phyloP scores from a whole-genome alignment of 2,329 filamentous ascomycete genomes.

The Periconia sp. region DNA sequence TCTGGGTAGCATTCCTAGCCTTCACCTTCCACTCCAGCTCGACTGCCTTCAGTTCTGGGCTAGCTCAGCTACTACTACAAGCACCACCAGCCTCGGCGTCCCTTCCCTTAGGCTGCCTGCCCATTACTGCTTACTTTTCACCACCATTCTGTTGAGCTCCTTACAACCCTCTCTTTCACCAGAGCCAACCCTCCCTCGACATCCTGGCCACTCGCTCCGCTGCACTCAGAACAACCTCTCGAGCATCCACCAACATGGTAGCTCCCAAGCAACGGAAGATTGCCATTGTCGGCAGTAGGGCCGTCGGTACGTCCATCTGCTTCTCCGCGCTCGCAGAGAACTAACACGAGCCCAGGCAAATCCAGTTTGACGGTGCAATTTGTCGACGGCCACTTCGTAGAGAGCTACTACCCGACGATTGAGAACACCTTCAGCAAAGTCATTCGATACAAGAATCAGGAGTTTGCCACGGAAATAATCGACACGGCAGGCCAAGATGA shows the following conservation, averaged over 20 bases:
- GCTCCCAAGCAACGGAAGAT: slow-evolving; percentile 88
- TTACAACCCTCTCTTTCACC: slow-evolving; percentile 11
- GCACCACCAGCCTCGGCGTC: not conserved
- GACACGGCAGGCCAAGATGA: slow-evolving; percentile 97
- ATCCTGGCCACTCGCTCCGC: slow-evolving; percentile 28
- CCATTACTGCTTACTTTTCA: not conserved
- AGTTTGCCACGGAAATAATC: slow-evolving; percentile 95
- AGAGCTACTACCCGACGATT: slow-evolving; percentile 98
- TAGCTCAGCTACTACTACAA: slow-evolving; percentile 11
- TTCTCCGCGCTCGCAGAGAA: not conserved
- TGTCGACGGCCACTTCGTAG: slow-evolving; percentile 96
- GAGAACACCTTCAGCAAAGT: slow-evolving; percentile 98
- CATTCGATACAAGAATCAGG: slow-evolving; percentile 89
- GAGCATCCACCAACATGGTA: slow-evolving; percentile 55
- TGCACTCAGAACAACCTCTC: slow-evolving; percentile 5
- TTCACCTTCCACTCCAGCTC: not conserved
- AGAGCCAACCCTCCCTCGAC: slow-evolving; percentile 6
- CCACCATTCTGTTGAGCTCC: not conserved
- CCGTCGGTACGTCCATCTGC: slow-evolving; percentile 67
- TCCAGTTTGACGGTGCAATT: slow-evolving; percentile 96
- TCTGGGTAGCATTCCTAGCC: no score
- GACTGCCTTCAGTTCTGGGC: not conserved
- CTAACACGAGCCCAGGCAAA: slow-evolving; percentile 67
- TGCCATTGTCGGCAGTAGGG: slow-evolving; percentile 91
- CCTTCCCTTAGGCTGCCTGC: slow-evolving; percentile 4